Evolutionary conservation across 768 basidiomycete genomes (phyloP).

Genomic region (Suillus americanus): DNA sequence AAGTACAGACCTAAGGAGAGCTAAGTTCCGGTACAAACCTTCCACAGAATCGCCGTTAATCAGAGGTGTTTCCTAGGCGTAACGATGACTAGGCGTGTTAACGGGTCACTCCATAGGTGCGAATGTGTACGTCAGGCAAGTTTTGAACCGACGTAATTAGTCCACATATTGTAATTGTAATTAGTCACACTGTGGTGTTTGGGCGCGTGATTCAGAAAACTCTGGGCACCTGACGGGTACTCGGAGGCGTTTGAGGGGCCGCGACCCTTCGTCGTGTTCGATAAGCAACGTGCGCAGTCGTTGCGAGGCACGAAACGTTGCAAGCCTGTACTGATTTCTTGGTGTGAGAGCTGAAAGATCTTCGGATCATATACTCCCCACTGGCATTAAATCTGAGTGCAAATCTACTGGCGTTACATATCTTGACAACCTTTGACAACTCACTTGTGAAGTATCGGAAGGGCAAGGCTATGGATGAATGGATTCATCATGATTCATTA

Average conservation of each 20-base stretch:
- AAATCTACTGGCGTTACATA: not conserved
- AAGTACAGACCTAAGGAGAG: not conserved
- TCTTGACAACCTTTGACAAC: not conserved
- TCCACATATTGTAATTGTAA: not conserved
- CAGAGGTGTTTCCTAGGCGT: not conserved
- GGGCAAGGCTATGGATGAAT: not conserved
- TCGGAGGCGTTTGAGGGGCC: not conserved
- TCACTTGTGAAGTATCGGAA: not conserved
- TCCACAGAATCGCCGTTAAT: not conserved
- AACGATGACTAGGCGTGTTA: not conserved
- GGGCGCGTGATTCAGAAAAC: not conserved
- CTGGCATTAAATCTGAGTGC: not conserved
- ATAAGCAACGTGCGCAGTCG: not conserved
- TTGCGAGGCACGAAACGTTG: not conserved
- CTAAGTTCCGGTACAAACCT: not conserved
- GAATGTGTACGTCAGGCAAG: not conserved
- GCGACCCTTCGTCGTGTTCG: not conserved
- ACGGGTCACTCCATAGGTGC: not conserved
- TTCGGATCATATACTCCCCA: not conserved
- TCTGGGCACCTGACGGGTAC: not conserved
- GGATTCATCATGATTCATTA: too few relatives aligned
- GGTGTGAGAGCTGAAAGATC: not conserved
- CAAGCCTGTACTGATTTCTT: not conserved
- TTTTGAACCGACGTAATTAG: not conserved
- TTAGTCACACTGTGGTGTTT: not conserved